Conservation (phyloP, 352 stramenopile species). For the Globisporangium emineosum region DNA sequence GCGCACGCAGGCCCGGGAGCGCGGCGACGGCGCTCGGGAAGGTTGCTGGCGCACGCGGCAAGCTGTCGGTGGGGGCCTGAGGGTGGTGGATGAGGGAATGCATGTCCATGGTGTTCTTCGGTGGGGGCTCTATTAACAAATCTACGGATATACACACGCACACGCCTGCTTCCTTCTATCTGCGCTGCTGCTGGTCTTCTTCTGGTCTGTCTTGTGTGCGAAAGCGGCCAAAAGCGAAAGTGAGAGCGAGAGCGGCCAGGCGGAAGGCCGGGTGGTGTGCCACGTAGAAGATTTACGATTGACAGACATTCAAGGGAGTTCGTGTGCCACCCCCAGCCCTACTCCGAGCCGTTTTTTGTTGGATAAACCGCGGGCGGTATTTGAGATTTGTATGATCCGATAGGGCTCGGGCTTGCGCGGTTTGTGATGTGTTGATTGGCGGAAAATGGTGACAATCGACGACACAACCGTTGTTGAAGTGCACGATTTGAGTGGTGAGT, state of each 20-base stretch:
- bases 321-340: not conserved
- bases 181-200: not conserved
- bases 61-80: slow-evolving; percentile 23
- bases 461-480: not conserved
- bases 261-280: not conserved
- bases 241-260: not conserved
- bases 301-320: slow-evolving; percentile 1
- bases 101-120: slow-evolving; percentile 56
- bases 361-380: not conserved
- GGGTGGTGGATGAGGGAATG: slow-evolving; percentile 61
- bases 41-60: slow-evolving; percentile 11
- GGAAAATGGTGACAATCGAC: not conserved
- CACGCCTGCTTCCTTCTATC: not conserved
- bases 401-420: not conserved
- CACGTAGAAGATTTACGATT: slow-evolving; percentile 3
- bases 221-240: slow-evolving; percentile 12
- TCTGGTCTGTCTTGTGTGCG: not conserved
- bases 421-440: not conserved
- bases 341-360: not conserved
- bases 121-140: slow-evolving; percentile 7
- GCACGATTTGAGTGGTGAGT: slow-evolving; percentile 6
- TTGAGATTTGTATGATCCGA: not conserved
- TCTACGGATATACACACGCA: slow-evolving; percentile 3
- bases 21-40: slow-evolving; percentile 20
- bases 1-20: slow-evolving; percentile 35